Percentiles rank a stretch among this genome's conserved stretches.
phyloP scores from a whole-genome alignment of 371 early-diverging fungal species.

The Circinella minor region DNA sequence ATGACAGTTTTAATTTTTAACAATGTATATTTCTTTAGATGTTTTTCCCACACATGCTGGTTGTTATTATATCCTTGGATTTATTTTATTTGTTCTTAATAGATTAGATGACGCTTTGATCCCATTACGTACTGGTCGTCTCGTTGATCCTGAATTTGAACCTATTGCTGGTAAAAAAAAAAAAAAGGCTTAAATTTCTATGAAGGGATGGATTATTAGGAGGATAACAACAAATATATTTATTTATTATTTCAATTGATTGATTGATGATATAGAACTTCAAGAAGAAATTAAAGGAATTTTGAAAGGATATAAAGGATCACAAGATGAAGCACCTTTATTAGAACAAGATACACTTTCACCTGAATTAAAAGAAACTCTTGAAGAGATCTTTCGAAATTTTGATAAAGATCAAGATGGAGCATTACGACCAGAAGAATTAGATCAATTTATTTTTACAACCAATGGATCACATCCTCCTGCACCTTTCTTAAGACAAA shows the following conservation, averaged over 20 bases:
- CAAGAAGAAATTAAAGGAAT: slow-evolving; percentile 51
- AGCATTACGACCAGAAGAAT: slow-evolving; percentile 47
- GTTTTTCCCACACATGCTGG: slow-evolving; percentile 60
- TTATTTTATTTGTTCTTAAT: slow-evolving; percentile 56
- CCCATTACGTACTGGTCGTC: slow-evolving; percentile 53
- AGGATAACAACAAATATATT: no score
- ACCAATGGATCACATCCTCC: slow-evolving; percentile 68
- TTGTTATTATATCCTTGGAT: slow-evolving; percentile 60
- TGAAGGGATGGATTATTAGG: no score
- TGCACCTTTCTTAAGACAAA: slow-evolving; percentile 54
- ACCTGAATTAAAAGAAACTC: slow-evolving; percentile 39
- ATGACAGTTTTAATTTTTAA: no score
- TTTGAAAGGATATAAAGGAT: slow-evolving; percentile 45
- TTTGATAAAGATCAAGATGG: slow-evolving; percentile 65
- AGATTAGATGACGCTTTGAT: slow-evolving; percentile 54
- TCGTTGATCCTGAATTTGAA: slow-evolving; percentile 55
- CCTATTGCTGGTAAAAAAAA: slow-evolving; percentile 49
- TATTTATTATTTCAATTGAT: no score
- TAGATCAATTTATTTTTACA: slow-evolving; percentile 55
- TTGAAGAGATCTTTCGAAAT: slow-evolving; percentile 50
- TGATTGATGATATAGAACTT: slow-evolving; percentile 39
- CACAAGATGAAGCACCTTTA: slow-evolving; percentile 44
- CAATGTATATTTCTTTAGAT: slow-evolving; percentile 29
- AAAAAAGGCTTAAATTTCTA: no score
- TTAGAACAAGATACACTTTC: slow-evolving; percentile 49